Conservation (phyloP, 2,329 filamentous ascomycete genomes). For the Cercospora janseana region DNA sequence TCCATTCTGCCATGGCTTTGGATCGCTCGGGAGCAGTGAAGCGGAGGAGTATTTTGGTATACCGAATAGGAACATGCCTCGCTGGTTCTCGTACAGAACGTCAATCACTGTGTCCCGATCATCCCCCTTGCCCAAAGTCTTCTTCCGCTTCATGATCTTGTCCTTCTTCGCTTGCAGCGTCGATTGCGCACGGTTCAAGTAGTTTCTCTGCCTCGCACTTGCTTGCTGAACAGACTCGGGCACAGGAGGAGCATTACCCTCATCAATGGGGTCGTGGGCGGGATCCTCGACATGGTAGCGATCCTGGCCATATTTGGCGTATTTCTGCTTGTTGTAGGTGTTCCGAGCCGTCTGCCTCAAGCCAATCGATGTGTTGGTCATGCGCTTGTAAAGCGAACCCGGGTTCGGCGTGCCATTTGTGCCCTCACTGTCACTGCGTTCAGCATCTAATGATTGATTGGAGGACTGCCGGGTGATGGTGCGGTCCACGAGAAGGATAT, state of each 20-base stretch:
- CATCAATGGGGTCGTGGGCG: slow-evolving; percentile 20
- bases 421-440: slow-evolving; percentile 34
- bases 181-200: slow-evolving; percentile 33
- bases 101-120: slow-evolving; percentile 63
- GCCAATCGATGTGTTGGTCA: slow-evolving; percentile 32
- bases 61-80: slow-evolving; percentile 85
- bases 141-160: slow-evolving; percentile 35
- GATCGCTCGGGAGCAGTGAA: slow-evolving; percentile 82
- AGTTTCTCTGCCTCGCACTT: slow-evolving; percentile 24
- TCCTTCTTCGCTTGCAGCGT: slow-evolving; percentile 31
- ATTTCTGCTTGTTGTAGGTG: slow-evolving; percentile 38
- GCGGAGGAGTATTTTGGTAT: slow-evolving; percentile 83
- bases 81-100: slow-evolving; percentile 91
- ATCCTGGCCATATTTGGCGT: slow-evolving; percentile 36
- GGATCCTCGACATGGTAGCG: slow-evolving; percentile 29
- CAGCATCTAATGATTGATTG: slow-evolving; percentile 25
- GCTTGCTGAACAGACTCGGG: slow-evolving; percentile 23
- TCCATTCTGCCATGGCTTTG: slow-evolving; percentile 75
- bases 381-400: slow-evolving; percentile 26
- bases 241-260: slow-evolving; percentile 17
- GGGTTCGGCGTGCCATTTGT: slow-evolving; percentile 18
- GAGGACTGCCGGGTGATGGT: slow-evolving; percentile 32
- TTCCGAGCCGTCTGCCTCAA: slow-evolving; percentile 33
- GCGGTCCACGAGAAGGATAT: slow-evolving; percentile 66
- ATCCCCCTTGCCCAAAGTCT: slow-evolving; percentile 31